A percentile compares a stretch with the other conserved stretches of the same genome.
phyloP scores from a whole-genome alignment of 345 rosid species.

The Luvunga scandens region DNA sequence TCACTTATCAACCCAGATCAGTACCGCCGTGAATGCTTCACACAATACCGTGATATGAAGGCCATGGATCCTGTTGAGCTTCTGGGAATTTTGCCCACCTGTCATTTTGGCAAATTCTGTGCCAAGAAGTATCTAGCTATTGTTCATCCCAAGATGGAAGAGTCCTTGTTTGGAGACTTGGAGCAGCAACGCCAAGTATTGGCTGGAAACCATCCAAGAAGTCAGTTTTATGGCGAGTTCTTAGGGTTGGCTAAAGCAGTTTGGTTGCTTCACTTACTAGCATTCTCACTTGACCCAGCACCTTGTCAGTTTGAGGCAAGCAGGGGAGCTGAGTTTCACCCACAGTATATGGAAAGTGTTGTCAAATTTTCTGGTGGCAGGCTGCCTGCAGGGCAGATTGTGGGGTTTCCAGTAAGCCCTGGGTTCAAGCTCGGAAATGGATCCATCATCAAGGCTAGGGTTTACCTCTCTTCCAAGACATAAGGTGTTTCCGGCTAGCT shows the following conservation, averaged over 20 bases:
- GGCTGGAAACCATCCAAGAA: slow-evolving; percentile 79
- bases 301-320: slow-evolving; percentile 87
- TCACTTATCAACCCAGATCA: slow-evolving; percentile 81
- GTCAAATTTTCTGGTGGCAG: slow-evolving; percentile 56
- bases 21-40: slow-evolving; percentile 78
- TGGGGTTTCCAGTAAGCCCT: slow-evolving; percentile 83
- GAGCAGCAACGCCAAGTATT: slow-evolving; percentile 64
- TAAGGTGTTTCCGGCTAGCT: slow-evolving; percentile 11
- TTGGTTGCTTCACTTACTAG: slow-evolving; percentile 93
- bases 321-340: slow-evolving; percentile 76
- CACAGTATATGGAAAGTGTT: slow-evolving; percentile 86
- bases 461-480: slow-evolving; percentile 56
- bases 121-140: slow-evolving; percentile 75
- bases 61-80: slow-evolving; percentile 90
- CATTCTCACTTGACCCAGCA: slow-evolving; percentile 82
- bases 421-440: slow-evolving; percentile 87
- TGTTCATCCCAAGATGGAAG: slow-evolving; percentile 93
- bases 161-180: slow-evolving; percentile 80
- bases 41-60: slow-evolving; percentile 86
- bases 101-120: slow-evolving; percentile 90
- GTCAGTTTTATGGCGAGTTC: slow-evolving; percentile 80
- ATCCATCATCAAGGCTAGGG: slow-evolving; percentile 78
- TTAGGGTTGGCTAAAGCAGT: slow-evolving; percentile 74
- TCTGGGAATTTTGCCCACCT: slow-evolving; percentile 79
- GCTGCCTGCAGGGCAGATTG: slow-evolving; percentile 67